Percentiles rank a stretch among this genome's conserved stretches.
phyloP scores from a whole-genome alignment of 139 green algal species.

The Picochlorum costavermella region DNA sequence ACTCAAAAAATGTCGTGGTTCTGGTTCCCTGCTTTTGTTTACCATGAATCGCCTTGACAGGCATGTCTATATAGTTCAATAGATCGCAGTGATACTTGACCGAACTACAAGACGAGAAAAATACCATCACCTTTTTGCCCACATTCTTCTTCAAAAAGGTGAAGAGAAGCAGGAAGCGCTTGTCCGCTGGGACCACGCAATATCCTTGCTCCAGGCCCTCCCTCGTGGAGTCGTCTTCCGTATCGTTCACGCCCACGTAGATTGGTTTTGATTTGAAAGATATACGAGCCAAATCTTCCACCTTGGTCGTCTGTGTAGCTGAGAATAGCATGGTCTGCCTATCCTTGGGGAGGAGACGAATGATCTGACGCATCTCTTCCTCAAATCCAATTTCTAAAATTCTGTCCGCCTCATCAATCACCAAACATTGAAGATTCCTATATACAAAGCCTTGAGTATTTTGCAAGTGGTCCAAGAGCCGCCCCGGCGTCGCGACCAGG shows the following conservation, averaged over 20 bases:
- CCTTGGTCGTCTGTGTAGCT: slow-evolving; percentile 94
- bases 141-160: slow-evolving; percentile 98
- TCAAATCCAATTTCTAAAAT: slow-evolving; percentile 99
- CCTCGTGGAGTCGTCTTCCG: slow-evolving; percentile 48
- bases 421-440: slow-evolving; percentile 77
- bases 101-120: slow-evolving; percentile 86
- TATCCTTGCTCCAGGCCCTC: slow-evolving; percentile 96
- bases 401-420: slow-evolving; percentile 96
- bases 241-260: slow-evolving; percentile 96
- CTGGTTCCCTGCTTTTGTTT: slow-evolving; percentile 98
- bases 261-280: slow-evolving; percentile 89
- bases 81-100: slow-evolving; percentile 97
- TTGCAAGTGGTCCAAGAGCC: slow-evolving; percentile 95
- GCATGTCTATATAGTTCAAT: slow-evolving; percentile 98
- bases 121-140: slow-evolving; percentile 99
- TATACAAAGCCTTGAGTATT: slow-evolving; percentile 78
- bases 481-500: slow-evolving; percentile 85
- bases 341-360: slow-evolving; percentile 90
- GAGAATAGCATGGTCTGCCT: slow-evolving; percentile 97
- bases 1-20: slow-evolving; percentile 95
- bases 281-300: slow-evolving; percentile 91
- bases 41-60: slow-evolving; percentile 89
- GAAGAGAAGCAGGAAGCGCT: slow-evolving; percentile 96
- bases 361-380: slow-evolving; percentile 96
- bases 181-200: slow-evolving; percentile 76